phyloP scores from a whole-genome alignment of 1,284 basidiomycete species.

The Mycena sp. region DNA sequence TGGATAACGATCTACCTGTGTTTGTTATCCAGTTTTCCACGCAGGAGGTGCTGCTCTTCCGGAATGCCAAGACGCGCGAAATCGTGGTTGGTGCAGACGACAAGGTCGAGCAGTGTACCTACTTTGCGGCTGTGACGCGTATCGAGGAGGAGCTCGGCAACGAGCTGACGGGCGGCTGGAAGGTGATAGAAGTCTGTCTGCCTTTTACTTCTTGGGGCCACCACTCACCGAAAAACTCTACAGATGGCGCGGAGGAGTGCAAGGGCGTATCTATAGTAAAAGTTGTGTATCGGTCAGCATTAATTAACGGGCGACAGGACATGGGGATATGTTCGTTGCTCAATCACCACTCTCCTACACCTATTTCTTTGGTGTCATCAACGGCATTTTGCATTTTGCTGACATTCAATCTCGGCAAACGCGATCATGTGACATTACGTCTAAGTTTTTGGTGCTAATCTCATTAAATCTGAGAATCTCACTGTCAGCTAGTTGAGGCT shows the following conservation, averaged over 20 bases:
- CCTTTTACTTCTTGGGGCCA: not conserved
- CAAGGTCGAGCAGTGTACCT: conserved; percentile 92
- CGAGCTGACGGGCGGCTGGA: conserved; percentile 98
- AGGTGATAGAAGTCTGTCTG: conserved; percentile 88
- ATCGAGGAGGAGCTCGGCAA: conserved; percentile 88
- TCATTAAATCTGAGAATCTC: too few species aligned
- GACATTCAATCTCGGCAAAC: too few species aligned
- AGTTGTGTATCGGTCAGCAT: conserved; percentile 16
- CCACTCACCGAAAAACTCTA: conserved; percentile 8
- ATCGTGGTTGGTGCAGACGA: conserved; percentile 89
- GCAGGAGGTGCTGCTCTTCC: conserved; percentile 94
- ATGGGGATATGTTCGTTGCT: conserved; percentile 4
- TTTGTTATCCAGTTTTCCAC: conserved; percentile 95
- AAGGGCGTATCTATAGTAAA: conserved; percentile 57
- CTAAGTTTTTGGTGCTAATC: too few species aligned
- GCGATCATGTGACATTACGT: too few species aligned
- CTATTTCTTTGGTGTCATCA: too few species aligned
- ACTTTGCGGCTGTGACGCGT: conserved; percentile 92
- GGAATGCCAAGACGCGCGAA: conserved; percentile 88
- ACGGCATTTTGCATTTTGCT: too few species aligned
- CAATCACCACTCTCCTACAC: conserved; percentile 27
- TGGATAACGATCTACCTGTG: conserved; percentile 92
- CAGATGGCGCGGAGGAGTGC: conserved; percentile 62
- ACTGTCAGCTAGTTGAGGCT: too few species aligned
- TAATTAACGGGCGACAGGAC: conserved; percentile 17